Base-by-base conservation (phyloP, 1,284 basidiomycete genomes). In the Taiwanofungus camphoratus region DNA sequence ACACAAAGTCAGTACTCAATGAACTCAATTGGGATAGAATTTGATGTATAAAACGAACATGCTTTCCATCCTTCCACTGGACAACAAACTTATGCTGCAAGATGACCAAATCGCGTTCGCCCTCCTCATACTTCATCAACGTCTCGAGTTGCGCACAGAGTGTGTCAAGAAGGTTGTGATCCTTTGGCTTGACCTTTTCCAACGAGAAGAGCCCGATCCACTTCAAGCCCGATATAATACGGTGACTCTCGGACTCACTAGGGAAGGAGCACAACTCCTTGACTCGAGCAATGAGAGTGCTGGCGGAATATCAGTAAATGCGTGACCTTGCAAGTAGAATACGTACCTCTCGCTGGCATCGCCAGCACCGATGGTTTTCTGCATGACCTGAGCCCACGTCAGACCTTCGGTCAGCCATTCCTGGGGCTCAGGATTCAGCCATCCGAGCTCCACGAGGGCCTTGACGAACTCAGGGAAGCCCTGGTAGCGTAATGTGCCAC, bases 391-490 rank as follows among this genome's bases (percentile, higher is more conserved):
- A 38, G 79, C 76, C 91, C 91, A 96, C 1, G 82, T 82, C 50
- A 92, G 63, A 13, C 77, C 76, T 34, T 79, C 80, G 36, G 74
- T 75, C 42, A 96, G 70, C 82, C 87, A 96, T 15, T 79, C 80
- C 71, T 92, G 87, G 53, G 74, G 72, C 22, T 69, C 68, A 53
- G 86, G 80, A 61, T 91, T 79, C 50, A 99, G 70, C 79, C 90
- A 95, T 21, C 93, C 93, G 41, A 97, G 71, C 59, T 90, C 75
- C 39, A 96, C 92, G 51, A 97, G 78, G 5, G 84, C 83, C 57
- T 79, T 82, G 65, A 99, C 85, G 65, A 99, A 96, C 66, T 91
- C 87, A n/a, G 93, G 93, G 90, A 98, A 98, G 48, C 94, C 94
- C 62, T 94, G 91, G 73, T 95, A 99, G 48, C 96, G 79, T 63